Conservation (phyloP, 2,329 filamentous ascomycete species). For the Corniculantispora saksenae region DNA sequence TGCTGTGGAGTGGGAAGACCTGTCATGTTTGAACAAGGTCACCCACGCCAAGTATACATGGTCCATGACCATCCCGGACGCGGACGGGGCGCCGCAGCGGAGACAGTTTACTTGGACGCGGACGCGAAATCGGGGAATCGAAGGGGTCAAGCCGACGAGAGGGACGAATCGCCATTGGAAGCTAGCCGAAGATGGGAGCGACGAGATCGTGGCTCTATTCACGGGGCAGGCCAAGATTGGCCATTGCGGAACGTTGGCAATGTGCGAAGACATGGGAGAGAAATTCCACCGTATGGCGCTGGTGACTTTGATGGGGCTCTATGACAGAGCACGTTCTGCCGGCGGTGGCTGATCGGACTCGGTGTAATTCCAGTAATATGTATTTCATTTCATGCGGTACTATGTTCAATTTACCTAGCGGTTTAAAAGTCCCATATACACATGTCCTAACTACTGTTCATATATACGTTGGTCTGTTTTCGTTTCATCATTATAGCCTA, state of each 20-base stretch:
- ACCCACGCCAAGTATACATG: neutral
- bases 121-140: neutral
- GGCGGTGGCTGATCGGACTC: neutral
- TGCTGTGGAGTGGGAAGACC: neutral
- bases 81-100: neutral
- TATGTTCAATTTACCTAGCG: neutral
- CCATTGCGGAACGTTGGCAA: neutral
- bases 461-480: neutral
- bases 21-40: neutral
- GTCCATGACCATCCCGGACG: neutral
- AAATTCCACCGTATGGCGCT: neutral
- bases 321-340: neutral
- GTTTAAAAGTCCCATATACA: no score
- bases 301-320: neutral
- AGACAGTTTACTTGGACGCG: neutral
- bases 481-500: neutral
- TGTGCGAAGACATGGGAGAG: neutral
- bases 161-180: neutral
- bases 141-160: neutral
- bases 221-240: constrained; percentile 1
- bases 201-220: neutral
- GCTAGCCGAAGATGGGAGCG: neutral
- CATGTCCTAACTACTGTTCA: neutral
- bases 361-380: no score
- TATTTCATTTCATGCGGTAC: neutral